A percentile compares a stretch with the other conserved stretches of the same genome.
phyloP scores from a whole-genome alignment of 805 yeast genomes.

The Starmerella bacillaris region DNA sequence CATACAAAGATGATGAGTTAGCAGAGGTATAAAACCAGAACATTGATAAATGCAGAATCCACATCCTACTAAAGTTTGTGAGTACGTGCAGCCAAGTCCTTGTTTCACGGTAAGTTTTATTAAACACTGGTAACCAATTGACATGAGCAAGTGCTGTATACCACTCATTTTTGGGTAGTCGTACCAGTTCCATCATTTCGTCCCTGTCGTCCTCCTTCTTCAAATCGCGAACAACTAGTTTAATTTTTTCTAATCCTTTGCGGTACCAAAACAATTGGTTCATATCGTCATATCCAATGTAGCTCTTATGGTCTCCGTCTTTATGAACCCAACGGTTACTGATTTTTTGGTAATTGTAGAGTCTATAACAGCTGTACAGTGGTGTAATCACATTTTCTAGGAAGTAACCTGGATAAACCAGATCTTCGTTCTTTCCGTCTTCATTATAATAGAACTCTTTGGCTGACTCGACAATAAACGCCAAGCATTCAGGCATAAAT shows the following conservation, averaged over 20 bases:
- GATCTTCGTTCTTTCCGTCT: conserved; percentile 1
- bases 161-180: conserved; percentile 35
- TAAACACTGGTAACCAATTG: conserved; percentile 49
- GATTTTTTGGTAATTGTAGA: conserved; percentile 31
- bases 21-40: conserved; percentile 63
- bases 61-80: conserved; percentile 57
- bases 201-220: neutral
- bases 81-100: conserved; percentile 63
- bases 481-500: conserved; percentile 76
- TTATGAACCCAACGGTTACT: conserved; percentile 28
- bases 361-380: conserved; percentile 40
- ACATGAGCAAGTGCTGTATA: conserved; percentile 37
- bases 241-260: conserved; percentile 44
- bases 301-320: conserved; percentile 47
- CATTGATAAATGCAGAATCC: conserved; percentile 56
- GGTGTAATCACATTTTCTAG: conserved; percentile 62
- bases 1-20: conserved; percentile 52
- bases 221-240: conserved; percentile 23
- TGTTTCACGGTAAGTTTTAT: conserved; percentile 56
- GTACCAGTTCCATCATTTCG: neutral
- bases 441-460: conserved; percentile 33
- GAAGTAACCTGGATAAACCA: conserved; percentile 8
- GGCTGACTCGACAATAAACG: conserved; percentile 71
- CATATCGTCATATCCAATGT: conserved; percentile 78
- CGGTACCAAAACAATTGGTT: conserved; percentile 77